Evolutionary conservation across 306 rosid species (phyloP), one percentile per base, ranked within the genome.

Genomic region (Potentilla sterilis): DNA sequence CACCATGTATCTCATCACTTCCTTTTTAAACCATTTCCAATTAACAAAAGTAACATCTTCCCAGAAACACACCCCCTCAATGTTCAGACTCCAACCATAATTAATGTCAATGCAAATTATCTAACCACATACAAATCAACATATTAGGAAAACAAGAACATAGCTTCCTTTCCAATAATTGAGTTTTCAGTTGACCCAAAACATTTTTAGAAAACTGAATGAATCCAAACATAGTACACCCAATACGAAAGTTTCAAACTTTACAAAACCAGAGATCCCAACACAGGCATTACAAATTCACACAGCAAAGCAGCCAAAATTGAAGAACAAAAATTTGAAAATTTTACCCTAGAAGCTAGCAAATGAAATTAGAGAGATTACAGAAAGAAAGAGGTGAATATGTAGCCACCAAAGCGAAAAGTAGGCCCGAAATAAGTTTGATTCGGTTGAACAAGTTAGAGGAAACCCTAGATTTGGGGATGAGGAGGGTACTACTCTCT

Each of bases 401-500:
- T 44, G 42, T 1, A 72, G 73, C 68, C 19, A 46, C 19, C 52
- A 5, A 38, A 1, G 65, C 21, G 43, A 82, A 78, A 85, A 74
- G 67, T 38, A 52, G 77, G 72, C 76, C 34, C 57, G 41, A 38
- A 40, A n/a, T 57, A 1, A 7, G 9, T 28, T 4, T 19, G 52
- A 40, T 21, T 77, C 16, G 3, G 49, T 18, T 38, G 75, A 81
- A 62, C 64, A 38, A 46, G 74, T 70, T 42, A 49, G 76, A 77
- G 48, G 84, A 84, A 86, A 84, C 86, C 89, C 94, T 91, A 88
- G 89, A 91, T 88, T 94, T 92, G 86, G 89, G 98, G 94, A 88
- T 88, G 86, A 78, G 72, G 67, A 32, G 69, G 66, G 38, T 11
- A 22, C 59, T 6, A 19, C 59, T 19, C 28, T 28, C 28, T 0